Evolutionary conservation across 2,329 filamentous ascomycete genomes (phyloP).

Genomic region (Paradendryphiella salina): DNA sequence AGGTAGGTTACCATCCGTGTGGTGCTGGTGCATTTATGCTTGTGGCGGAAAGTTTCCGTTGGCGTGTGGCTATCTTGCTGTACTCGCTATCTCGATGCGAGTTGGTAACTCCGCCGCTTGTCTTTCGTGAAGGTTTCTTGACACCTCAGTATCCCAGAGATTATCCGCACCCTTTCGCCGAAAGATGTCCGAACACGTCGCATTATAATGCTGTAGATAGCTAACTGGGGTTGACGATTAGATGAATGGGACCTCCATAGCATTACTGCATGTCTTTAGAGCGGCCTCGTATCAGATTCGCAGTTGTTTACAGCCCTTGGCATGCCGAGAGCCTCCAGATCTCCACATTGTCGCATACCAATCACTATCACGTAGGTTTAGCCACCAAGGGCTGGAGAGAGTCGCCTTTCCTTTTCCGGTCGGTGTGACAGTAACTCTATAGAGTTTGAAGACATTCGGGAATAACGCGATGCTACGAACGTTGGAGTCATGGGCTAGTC

Average conservation of each 20-base stretch:
- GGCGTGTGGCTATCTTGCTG: neutral
- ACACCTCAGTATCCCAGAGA: neutral
- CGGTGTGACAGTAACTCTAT: neutral
- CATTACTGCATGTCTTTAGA: neutral
- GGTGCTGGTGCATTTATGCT: neutral
- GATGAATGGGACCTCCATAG: neutral
- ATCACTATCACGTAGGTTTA: neutral
- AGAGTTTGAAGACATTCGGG: neutral
- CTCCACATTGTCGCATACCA: neutral
- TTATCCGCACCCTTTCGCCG: neutral
- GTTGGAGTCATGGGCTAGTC: neutral
- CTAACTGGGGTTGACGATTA: neutral
- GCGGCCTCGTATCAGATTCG: neutral
- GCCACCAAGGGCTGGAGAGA: neutral
- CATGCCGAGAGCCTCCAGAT: neutral
- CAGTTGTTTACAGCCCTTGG: neutral
- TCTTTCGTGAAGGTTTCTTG: neutral
- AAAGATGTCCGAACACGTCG: neutral
- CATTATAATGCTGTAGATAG: neutral
- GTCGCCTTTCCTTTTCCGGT: neutral
- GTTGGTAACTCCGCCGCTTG: neutral
- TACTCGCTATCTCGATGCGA: neutral
- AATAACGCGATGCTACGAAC: neutral
- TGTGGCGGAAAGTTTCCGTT: neutral
- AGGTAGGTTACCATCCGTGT: neutral